These are phyloP conservation scores for Botrytis cinerea DNA, from an alignment of 2,329 filamentous ascomycete species.

Conservation along the genomic window DNA sequence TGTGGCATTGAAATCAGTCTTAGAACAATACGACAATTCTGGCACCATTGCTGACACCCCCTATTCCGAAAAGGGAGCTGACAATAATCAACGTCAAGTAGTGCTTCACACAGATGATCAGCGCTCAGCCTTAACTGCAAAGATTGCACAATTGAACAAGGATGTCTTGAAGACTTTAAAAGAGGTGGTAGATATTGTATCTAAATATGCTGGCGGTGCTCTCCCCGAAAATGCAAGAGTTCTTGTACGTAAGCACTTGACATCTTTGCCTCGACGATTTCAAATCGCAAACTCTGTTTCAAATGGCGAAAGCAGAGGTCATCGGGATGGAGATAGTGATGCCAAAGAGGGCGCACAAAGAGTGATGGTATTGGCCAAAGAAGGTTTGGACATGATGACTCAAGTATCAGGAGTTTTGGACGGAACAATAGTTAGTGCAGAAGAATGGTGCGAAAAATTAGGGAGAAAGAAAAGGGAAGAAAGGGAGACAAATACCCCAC, in stretches of 20 bases:
- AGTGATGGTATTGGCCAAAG: slow-evolving; percentile 82
- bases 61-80: slow-evolving; percentile 25
- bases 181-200: slow-evolving; percentile 80
- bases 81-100: slow-evolving; percentile 32
- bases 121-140: slow-evolving; percentile 36
- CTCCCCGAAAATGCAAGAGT: slow-evolving; percentile 84
- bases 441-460: slow-evolving; percentile 84
- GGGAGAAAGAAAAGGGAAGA: slow-evolving; percentile 49
- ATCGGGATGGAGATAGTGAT: slow-evolving; percentile 44
- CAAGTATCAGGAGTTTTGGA: slow-evolving; percentile 88
- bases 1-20: slow-evolving; percentile 67
- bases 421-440: slow-evolving; percentile 85
- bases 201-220: slow-evolving; percentile 86
- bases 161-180: slow-evolving; percentile 80
- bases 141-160: slow-evolving; percentile 65
- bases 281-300: slow-evolving; percentile 63
- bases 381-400: slow-evolving; percentile 90
- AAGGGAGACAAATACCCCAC: slow-evolving; percentile 27
- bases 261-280: slow-evolving; percentile 82
- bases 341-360: slow-evolving; percentile 65
- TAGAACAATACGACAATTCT: slow-evolving; percentile 75
- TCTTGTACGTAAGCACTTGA: slow-evolving; percentile 80
- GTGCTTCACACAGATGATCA: slow-evolving; percentile 37
- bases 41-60: slow-evolving; percentile 33
- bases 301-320: slow-evolving; percentile 42